Evolutionary conservation across 139 green algal genomes (phyloP), one percentile per base, ranked within the genome.

Genomic region (Chlamydomonas sp.): DNA sequence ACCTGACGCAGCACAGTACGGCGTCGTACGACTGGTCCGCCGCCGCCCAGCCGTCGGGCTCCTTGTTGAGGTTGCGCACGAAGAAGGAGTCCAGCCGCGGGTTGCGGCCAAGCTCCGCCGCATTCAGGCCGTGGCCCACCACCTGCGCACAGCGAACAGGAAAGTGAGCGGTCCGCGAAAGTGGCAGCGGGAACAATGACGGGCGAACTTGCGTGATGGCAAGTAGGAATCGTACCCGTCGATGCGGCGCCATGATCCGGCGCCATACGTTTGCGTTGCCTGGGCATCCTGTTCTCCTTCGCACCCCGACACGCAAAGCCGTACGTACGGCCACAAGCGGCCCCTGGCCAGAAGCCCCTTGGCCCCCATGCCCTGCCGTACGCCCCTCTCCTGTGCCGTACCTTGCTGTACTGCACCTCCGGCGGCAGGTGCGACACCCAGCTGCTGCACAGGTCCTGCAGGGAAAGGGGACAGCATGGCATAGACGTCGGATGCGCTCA

Each of bases 111-210:
- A 99, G 93, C 93, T 99, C 96, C 4, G 89, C 87, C 0, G 95
- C 95, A 73, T 98, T 98, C 91, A 99, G 92, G n/a, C 96, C 96
- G 86, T 98, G 97, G 16, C 96, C 96, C 5, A 97, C 85, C 15
- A 99, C 95, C 76, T 91, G 84, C n/a, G 14, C n/a, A 2, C 66
- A 3, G 31, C 31, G 31, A 49, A 49, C 31, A 49, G 31, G 31
- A 49, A 49, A 49, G 31, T 49, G 31, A 49, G 31, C 31, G 31
- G 31, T 49, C 31, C 31, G 31, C 31, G 31, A 49, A 49, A 49
- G 31, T 49, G 31, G 31, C 31, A 49, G 31, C 31, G 31, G 31
- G 31, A 49, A 49, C 31, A 49, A 49, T 49, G 31, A 49, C 31
- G 31, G 31, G 31, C 31, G 31, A 49, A 49, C 31, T 49, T 49